These are phyloP conservation scores for Echium plantagineum DNA, from an alignment of 257 asterid species.

Conservation along the genomic window DNA sequence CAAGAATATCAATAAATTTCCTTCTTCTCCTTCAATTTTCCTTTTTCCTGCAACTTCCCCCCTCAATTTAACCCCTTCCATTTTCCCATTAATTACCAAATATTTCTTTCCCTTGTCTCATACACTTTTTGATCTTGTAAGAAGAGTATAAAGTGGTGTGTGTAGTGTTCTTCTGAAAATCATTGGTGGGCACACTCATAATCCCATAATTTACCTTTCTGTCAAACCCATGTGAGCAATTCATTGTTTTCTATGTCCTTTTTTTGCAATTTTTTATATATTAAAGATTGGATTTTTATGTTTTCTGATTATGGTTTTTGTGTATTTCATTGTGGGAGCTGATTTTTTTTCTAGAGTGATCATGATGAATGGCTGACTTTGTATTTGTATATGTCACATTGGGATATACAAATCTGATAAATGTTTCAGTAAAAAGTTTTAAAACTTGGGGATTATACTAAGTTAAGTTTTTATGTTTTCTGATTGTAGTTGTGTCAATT, in stretches of 20 bases:
- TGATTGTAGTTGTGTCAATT: not conserved
- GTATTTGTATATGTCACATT: conserved; percentile 8
- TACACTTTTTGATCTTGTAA: conserved; percentile 3
- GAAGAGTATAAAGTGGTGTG: not conserved
- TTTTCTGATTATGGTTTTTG: too few relatives aligned
- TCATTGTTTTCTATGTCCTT: not conserved
- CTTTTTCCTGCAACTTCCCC: too few relatives aligned
- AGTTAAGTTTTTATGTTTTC: too few relatives aligned
- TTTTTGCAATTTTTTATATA: not conserved
- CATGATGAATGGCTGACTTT: conserved; percentile 5
- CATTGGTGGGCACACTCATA: not conserved
- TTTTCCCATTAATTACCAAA: conserved; percentile 5
- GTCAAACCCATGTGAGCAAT: not conserved
- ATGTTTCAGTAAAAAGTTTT: too few relatives aligned
- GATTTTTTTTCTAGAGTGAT: too few relatives aligned
- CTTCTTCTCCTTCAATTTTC: not conserved
- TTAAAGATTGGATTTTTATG: too few relatives aligned
- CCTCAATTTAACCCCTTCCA: not conserved
- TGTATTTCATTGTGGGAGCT: too few relatives aligned
- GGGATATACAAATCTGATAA: too few relatives aligned
- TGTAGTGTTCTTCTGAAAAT: not conserved
- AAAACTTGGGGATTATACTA: too few relatives aligned
- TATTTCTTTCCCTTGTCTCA: too few relatives aligned
- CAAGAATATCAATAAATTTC: conserved; percentile 20
- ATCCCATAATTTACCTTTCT: too few relatives aligned